Conservation (phyloP, 495 filamentous ascomycete genomes). For the Hypoxylon crocopeplum region DNA sequence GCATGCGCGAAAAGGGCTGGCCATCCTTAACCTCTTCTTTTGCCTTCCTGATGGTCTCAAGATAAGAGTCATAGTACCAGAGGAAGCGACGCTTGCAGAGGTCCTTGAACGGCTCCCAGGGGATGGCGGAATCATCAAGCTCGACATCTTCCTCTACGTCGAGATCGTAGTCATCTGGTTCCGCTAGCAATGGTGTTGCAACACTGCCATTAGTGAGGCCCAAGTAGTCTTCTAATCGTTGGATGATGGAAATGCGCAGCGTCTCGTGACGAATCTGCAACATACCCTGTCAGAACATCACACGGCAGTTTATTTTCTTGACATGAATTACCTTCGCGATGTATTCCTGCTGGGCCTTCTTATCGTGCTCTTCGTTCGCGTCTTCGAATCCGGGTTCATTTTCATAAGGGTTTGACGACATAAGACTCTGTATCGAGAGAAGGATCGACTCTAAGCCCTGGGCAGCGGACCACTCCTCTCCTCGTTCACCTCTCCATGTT, state of each 20-base stretch:
- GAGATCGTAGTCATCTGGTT: constrained; percentile 59
- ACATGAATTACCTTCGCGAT: constrained; percentile 72
- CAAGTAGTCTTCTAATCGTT: constrained; percentile 81
- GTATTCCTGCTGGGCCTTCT: constrained; percentile 80
- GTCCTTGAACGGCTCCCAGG: constrained; percentile 85
- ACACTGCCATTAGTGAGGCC: constrained; percentile 60
- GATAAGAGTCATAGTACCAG: constrained; percentile 93
- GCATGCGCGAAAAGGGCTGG: constrained; percentile 74
- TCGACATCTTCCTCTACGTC: constrained; percentile 54
- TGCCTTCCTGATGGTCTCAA: constrained; percentile 69
- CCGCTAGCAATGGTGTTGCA: constrained; percentile 43
- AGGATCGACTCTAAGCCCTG: constrained; percentile 94
- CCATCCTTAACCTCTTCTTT: constrained; percentile 65
- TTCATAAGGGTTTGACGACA: constrained; percentile 93
- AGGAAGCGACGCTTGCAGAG: constrained; percentile 90
- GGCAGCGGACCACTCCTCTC: constrained; percentile 95
- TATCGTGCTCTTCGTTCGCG: constrained; percentile 68
- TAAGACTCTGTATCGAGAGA: constrained; percentile 93
- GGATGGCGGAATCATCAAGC: constrained; percentile 54
- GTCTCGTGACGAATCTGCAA: constrained; percentile 88
- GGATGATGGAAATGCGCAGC: constrained; percentile 83
- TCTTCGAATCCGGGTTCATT: constrained; percentile 95
- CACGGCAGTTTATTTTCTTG: background rate
- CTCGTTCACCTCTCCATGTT: constrained; percentile 88
- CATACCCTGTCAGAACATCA: constrained; percentile 2